Base-by-base conservation (phyloP, 2,329 filamentous ascomycete species). In the Fusarium ambrosium region DNA sequence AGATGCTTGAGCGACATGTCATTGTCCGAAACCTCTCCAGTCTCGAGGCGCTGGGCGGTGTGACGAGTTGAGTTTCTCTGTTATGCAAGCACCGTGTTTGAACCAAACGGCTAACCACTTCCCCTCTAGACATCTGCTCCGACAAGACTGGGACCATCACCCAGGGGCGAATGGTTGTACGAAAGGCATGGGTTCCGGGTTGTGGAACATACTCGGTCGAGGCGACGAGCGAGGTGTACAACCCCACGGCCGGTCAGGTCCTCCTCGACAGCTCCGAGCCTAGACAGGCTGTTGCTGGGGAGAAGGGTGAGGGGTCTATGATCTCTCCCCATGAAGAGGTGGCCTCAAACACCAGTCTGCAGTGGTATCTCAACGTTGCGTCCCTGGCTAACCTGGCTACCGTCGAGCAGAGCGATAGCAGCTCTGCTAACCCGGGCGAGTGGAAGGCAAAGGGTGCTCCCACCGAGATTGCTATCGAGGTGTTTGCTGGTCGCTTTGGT, bases 311-410 rank as follows among this genome's bases (percentile, higher is more conserved):
- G 37, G 65, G 60, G 37, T 16, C 41, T 4, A 11, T 13, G 10
- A 29, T 67, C 27, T 56, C 20, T 36, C 45, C 65, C 7, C n/a
- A 27, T 3, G 37, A 63, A 4, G 59, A 67, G 48, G 18, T 32
- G 24, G 45, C 65, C 18, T 63, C 67, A 27, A 58, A 62, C 20
- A 22, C 27, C 10, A 32, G 48, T 3, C 79, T 92, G 6, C 81
- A 86, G 73, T 82, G 86, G 4, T 91, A 88, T 75, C 85, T 92
- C 27, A 86, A 89, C 61, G 86, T 91, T 29, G 88, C 90, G 4
- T 86, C 89, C 0, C 84, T 92, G 67, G 90, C 89, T 16, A 92
- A 92, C 73, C 82, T 92, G 11, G 89, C 90, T 1, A 87, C 86
- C 48, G 86, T 92, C 4, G 87, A 91, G 72, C 85, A 88, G 70